Evolutionary conservation across 805 yeast species (phyloP).

Genomic region (Ogataea allantospora): DNA sequence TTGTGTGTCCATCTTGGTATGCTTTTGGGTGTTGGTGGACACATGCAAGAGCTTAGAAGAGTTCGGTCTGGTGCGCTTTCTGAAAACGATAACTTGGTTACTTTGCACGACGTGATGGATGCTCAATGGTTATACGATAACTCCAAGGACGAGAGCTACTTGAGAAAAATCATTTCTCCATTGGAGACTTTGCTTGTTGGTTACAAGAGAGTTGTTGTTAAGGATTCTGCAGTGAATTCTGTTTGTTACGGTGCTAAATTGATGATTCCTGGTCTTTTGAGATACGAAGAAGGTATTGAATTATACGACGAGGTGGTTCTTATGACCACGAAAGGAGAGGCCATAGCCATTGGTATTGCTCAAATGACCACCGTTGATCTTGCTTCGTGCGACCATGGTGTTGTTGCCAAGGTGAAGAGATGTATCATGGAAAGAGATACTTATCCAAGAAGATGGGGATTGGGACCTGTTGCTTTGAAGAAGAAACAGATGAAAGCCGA

Average conservation of each 20-base stretch:
- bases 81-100: constrained; percentile 88
- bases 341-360: constrained; percentile 96
- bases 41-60: constrained; percentile 99
- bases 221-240: constrained; percentile 93
- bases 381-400: constrained; percentile 96
- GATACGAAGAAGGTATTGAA: constrained; percentile 97
- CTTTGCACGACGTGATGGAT: constrained; percentile 95
- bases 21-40: constrained; percentile 98
- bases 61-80: constrained; percentile 95
- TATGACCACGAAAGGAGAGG: constrained; percentile 99
- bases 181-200: constrained; percentile 91
- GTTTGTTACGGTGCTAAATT: constrained; percentile 98
- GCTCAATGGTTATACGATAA: constrained; percentile 98
- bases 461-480: constrained; percentile 98
- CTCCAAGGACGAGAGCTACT: constrained; percentile 93
- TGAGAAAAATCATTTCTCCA: constrained; percentile 92
- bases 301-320: constrained; percentile 96
- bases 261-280: constrained; percentile 96
- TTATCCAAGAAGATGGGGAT: constrained; percentile 99
- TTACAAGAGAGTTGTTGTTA: constrained; percentile 91
- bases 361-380: constrained; percentile 98
- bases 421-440: constrained; percentile 99
- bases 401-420: constrained; percentile 97
- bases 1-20: constrained; percentile 98
- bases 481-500: constrained; percentile 97